These are phyloP conservation scores for Pyricularia grisea DNA, from an alignment of 2,329 filamentous ascomycete genomes.

Conservation along the genomic window DNA sequence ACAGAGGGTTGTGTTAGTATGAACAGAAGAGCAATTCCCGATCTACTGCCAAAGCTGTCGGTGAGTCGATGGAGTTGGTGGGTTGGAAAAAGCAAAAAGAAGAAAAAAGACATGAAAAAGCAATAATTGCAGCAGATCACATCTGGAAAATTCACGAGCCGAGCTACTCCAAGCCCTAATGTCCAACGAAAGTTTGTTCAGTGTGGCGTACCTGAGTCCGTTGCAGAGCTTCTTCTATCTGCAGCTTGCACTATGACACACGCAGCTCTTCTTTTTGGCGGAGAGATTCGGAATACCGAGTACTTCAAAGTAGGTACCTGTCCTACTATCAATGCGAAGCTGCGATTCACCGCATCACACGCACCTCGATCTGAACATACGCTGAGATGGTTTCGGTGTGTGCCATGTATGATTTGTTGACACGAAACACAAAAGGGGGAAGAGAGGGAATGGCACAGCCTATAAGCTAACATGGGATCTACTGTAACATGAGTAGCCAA, in stretches of 20 bases:
- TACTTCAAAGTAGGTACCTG: neutral
- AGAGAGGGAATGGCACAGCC: neutral
- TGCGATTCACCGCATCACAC: neutral
- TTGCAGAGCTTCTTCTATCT: neutral
- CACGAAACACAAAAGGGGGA: neutral
- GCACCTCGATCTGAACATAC: neutral
- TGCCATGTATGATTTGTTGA: neutral
- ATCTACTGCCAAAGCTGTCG: neutral
- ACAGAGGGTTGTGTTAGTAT: neutral
- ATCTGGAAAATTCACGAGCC: neutral
- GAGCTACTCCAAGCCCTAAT: neutral
- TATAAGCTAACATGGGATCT: neutral
- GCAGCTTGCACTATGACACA: neutral
- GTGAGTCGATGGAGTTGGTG: neutral
- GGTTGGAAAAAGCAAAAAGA: neutral
- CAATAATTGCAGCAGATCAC: neutral
- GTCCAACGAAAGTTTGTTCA: neutral
- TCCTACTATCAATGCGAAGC: neutral
- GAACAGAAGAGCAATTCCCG: neutral
- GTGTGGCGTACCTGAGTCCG: neutral
- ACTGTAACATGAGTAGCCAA: neutral
- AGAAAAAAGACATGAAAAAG: neutral
- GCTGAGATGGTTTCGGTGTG: neutral
- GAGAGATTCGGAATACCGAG: neutral
- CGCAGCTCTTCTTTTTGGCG: neutral